A percentile compares a stretch with the other conserved stretches of the same genome.
These are phyloP conservation scores for Tuber calosporum DNA, from an alignment of 495 filamentous ascomycete genomes.

Conservation along the genomic window DNA sequence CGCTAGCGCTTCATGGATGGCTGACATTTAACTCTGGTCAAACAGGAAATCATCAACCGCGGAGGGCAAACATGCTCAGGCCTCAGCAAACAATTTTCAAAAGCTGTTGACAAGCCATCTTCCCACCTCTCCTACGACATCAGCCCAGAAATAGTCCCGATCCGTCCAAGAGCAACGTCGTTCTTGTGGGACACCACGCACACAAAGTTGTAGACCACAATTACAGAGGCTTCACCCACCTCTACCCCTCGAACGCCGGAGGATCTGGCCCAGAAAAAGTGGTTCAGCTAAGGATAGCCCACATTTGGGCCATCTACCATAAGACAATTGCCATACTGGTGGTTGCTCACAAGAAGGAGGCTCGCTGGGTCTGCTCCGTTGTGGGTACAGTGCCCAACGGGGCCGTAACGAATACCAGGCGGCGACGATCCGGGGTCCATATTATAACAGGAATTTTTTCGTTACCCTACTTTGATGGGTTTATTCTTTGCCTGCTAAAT, in stretches of 20 bases:
- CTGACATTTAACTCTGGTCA: background rate
- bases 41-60: background rate
- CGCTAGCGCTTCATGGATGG: background rate
- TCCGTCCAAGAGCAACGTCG: constrained; percentile 5
- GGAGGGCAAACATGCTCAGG: background rate
- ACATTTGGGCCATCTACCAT: background rate
- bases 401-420: no score
- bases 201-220: constrained; percentile 4
- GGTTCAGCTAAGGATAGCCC: background rate
- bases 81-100: background rate
- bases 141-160: background rate
- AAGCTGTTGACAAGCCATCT: no score
- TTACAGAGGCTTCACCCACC: no score
- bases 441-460: no score
- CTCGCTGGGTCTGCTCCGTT: background rate
- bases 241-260: background rate
- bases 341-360: background rate
- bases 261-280: background rate
- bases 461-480: no score
- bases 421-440: no score
- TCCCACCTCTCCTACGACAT: background rate
- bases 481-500: no score
- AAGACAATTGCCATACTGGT: background rate
- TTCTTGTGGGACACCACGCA: constrained; percentile 10
- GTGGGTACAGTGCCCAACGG: no score